Percentiles rank a stretch among this genome's conserved stretches.
These are phyloP conservation scores for Scheffersomyces stipitis DNA, from an alignment of 805 yeast species.

Conservation along the genomic window DNA sequence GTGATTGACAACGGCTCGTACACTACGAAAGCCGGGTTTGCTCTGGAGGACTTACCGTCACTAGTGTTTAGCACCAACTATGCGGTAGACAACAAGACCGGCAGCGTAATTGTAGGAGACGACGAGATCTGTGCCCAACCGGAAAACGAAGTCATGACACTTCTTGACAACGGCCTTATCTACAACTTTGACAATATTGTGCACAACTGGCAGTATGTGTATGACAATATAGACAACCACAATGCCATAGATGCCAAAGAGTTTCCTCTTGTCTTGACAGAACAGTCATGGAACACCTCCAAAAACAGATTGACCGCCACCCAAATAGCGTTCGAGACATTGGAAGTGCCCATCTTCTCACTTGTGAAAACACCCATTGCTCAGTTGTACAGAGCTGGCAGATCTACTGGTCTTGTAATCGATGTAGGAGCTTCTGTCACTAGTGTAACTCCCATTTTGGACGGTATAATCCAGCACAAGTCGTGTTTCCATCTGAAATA, in stretches of 20 bases:
- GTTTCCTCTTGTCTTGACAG: slow-evolving; percentile 63
- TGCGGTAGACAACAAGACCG: slow-evolving; percentile 29
- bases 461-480: slow-evolving; percentile 68
- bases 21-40: slow-evolving; percentile 68
- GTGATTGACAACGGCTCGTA: slow-evolving; percentile 70
- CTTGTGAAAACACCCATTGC: slow-evolving; percentile 76
- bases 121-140: slow-evolving; percentile 46
- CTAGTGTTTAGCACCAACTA: slow-evolving; percentile 59
- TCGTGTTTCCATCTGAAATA: slow-evolving; percentile 65
- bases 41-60: slow-evolving; percentile 62
- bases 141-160: slow-evolving; percentile 52
- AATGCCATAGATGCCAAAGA: slow-evolving; percentile 53
- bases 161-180: slow-evolving; percentile 61
- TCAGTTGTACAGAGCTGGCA: slow-evolving; percentile 73
- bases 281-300: slow-evolving; percentile 68
- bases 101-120: slow-evolving; percentile 42
- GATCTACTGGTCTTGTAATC: slow-evolving; percentile 73
- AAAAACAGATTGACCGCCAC: slow-evolving; percentile 57
- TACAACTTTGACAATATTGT: slow-evolving; percentile 74
- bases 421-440: slow-evolving; percentile 75
- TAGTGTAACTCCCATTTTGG: slow-evolving; percentile 73
- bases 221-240: slow-evolving; percentile 43
- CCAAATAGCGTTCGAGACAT: slow-evolving; percentile 72
- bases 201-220: slow-evolving; percentile 67
- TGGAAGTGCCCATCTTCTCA: slow-evolving; percentile 75